Percentiles rank a stretch among this genome's conserved stretches.
These are phyloP conservation scores for Phytophthora niederhauseri DNA, from an alignment of 352 stramenopile species.

Conservation along the genomic window DNA sequence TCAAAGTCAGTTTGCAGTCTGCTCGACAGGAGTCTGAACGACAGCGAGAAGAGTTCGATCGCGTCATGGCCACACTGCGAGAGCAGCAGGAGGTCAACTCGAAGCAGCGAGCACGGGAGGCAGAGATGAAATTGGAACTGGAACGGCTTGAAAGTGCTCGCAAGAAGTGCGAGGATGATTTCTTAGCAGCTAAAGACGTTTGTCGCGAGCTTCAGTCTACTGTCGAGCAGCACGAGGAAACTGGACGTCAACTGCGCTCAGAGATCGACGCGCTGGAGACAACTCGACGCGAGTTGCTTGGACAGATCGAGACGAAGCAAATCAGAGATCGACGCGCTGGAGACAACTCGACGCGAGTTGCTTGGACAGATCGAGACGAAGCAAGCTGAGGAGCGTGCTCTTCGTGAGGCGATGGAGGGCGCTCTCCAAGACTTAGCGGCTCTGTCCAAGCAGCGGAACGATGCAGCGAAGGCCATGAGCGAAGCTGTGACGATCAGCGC, in stretches of 20 bases:
- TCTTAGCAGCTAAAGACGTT: slow-evolving; percentile 54
- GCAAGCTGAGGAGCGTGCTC: slow-evolving; percentile 48
- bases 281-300: slow-evolving; percentile 35
- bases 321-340: slow-evolving; percentile 34
- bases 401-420: slow-evolving; percentile 71
- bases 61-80: slow-evolving; percentile 28
- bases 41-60: slow-evolving; percentile 37
- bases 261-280: slow-evolving; percentile 36
- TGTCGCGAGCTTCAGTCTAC: slow-evolving; percentile 53
- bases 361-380: slow-evolving; percentile 53
- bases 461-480: slow-evolving; percentile 82
- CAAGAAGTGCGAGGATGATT: slow-evolving; percentile 53
- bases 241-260: slow-evolving; percentile 28
- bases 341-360: slow-evolving; percentile 37
- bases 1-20: slow-evolving; percentile 43
- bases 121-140: slow-evolving; percentile 43
- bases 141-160: slow-evolving; percentile 39
- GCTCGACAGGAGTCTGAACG: slow-evolving; percentile 38
- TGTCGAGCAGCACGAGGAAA: slow-evolving; percentile 44
- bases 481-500: slow-evolving; percentile 85
- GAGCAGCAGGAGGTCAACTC: slow-evolving; percentile 44
- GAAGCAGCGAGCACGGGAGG: slow-evolving; percentile 39
- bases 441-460: slow-evolving; percentile 76
- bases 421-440: slow-evolving; percentile 65
- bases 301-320: slow-evolving; percentile 51